Conservation (phyloP, 2,329 filamentous ascomycete species). For the Exophiala oligosperma region DNA sequence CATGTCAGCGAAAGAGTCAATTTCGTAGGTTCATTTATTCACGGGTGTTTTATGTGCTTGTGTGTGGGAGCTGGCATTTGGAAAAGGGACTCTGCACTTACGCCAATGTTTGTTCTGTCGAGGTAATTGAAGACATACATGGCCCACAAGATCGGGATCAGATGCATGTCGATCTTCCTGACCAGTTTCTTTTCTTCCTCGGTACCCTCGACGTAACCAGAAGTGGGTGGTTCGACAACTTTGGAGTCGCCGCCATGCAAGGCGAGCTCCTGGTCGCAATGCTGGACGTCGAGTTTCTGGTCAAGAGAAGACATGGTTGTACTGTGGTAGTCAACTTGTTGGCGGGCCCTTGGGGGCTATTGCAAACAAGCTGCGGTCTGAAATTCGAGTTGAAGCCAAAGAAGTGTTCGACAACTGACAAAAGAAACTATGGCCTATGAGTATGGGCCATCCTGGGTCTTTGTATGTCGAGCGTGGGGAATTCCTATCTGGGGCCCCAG, state of each 20-base stretch:
- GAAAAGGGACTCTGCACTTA: not conserved
- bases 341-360: too few relatives aligned
- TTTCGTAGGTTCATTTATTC: not conserved
- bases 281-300: conserved; percentile 6
- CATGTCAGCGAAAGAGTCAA: conserved; percentile 31
- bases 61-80: not conserved
- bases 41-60: too few relatives aligned
- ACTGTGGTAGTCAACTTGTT: not conserved
- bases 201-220: conserved; percentile 33
- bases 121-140: conserved; percentile 40
- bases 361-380: not conserved
- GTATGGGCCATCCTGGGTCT: conserved; percentile 1
- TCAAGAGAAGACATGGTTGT: conserved; percentile 12
- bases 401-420: not conserved
- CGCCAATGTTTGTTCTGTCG: conserved; percentile 46
- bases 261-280: conserved; percentile 9
- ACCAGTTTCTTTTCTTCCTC: conserved; percentile 48
- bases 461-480: conserved; percentile 9
- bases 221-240: conserved; percentile 6
- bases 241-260: conserved; percentile 2
- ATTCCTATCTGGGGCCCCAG: not conserved
- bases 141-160: conserved; percentile 49
- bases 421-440: not conserved
- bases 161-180: conserved; percentile 48
- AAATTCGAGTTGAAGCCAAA: not conserved